Evolutionary conservation across 2,329 filamentous ascomycete species (phyloP).

Genomic region (Ophiosphaerella herpotricha): DNA sequence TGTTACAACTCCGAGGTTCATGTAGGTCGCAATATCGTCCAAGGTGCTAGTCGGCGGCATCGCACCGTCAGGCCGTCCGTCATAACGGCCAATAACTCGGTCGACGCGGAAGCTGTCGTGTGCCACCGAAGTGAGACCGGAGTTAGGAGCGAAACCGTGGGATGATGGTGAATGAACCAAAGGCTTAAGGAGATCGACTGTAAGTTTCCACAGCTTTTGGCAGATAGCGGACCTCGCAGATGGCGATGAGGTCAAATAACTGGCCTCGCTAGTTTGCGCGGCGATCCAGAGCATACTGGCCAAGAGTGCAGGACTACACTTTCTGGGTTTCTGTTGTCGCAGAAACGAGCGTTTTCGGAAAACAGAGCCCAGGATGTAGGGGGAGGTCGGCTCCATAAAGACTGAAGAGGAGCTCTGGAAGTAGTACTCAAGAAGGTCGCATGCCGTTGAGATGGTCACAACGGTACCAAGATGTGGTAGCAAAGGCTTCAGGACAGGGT

Average conservation of each 20-base stretch:
- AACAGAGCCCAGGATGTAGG: constrained; percentile 85
- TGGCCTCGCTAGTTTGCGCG: constrained; percentile 87
- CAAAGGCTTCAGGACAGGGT: constrained; percentile 83
- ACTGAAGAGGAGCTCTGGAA: constrained; percentile 87
- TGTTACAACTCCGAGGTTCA: constrained; percentile 86
- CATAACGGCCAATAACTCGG: constrained; percentile 59
- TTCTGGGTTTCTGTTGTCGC: constrained; percentile 77
- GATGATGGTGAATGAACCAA: constrained; percentile 75
- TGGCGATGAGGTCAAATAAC: constrained; percentile 79
- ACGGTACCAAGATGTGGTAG: constrained; percentile 80
- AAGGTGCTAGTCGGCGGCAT: constrained; percentile 65
- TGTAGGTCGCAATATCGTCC: constrained; percentile 89
- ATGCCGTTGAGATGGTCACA: constrained; percentile 78
- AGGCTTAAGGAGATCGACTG: constrained; percentile 82
- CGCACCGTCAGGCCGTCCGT: constrained; percentile 54
- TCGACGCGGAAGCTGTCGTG: constrained; percentile 78
- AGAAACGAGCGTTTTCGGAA: constrained; percentile 88
- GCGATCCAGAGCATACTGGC: constrained; percentile 96
- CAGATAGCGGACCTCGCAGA: constrained; percentile 83
- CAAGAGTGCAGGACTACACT: constrained; percentile 81
- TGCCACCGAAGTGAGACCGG: constrained; percentile 72
- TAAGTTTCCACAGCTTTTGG: constrained; percentile 84
- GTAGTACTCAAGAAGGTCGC: constrained; percentile 87
- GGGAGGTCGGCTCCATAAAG: constrained; percentile 85
- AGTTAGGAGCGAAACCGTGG: constrained; percentile 56